These are phyloP conservation scores for Ustilago bromivora DNA, from an alignment of 1,284 basidiomycete genomes.

Conservation along the genomic window DNA sequence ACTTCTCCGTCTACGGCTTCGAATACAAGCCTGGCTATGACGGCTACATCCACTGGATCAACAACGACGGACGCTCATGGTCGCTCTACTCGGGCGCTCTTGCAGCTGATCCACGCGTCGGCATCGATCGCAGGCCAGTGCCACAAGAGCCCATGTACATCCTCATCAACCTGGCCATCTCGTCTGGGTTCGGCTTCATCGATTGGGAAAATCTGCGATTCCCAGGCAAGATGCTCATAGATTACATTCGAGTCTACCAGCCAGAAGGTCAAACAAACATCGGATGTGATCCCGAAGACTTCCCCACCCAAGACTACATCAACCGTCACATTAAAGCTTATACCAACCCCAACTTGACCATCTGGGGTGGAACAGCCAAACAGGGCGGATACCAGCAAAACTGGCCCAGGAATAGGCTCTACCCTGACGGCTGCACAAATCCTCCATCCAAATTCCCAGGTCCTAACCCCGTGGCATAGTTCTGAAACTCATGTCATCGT, in stretches of 20 bases:
- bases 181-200: constrained; percentile 55
- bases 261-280: constrained; percentile 57
- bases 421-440: constrained; percentile 48
- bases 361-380: constrained; percentile 57
- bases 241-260: constrained; percentile 65
- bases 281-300: constrained; percentile 69
- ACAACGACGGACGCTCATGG: constrained; percentile 48
- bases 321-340: constrained; percentile 57
- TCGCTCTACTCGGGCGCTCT: constrained; percentile 78
- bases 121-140: constrained; percentile 43
- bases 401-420: constrained; percentile 62
- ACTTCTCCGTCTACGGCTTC: constrained; percentile 60
- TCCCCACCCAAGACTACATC: constrained; percentile 75
- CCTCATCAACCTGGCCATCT: constrained; percentile 64
- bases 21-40: constrained; percentile 73
- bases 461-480: constrained; percentile 28
- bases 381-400: constrained; percentile 61
- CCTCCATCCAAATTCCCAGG: constrained; percentile 49
- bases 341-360: constrained; percentile 58
- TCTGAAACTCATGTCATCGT: background rate
- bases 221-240: constrained; percentile 56
- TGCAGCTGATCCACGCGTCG: constrained; percentile 74
- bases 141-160: constrained; percentile 66
- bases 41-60: constrained; percentile 76
- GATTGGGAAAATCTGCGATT: constrained; percentile 41